phyloP scores from a whole-genome alignment of 73 alveolate genomes.

The Symbiodinium pilosum region DNA sequence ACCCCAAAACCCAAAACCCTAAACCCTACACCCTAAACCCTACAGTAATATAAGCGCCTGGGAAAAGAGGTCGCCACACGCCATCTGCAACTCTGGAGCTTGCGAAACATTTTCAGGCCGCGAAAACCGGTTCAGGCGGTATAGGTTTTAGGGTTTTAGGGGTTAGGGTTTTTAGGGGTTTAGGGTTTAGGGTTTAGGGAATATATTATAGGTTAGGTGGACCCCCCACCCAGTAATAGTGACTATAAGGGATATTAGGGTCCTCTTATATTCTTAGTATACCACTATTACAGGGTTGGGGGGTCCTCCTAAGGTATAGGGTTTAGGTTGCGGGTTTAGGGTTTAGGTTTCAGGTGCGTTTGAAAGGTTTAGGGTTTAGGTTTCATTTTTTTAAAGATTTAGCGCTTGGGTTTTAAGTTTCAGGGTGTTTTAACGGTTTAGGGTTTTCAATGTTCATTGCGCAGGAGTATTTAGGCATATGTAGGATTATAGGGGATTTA shows the following conservation, averaged over 20 bases:
- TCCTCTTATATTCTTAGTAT: too few relatives aligned
- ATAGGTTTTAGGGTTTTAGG: neutral
- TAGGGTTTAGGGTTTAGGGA: neutral
- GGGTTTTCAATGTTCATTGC: neutral
- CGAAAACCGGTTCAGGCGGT: too few relatives aligned
- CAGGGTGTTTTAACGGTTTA: neutral
- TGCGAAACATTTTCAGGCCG: slow-evolving; percentile 51
- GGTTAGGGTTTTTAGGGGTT: neutral
- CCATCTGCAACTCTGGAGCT: slow-evolving; percentile 42
- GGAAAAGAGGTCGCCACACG: slow-evolving; percentile 12
- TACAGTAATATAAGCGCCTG: neutral
- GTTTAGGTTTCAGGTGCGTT: neutral
- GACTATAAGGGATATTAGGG: neutral
- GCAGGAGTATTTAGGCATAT: neutral
- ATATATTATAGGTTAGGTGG: neutral
- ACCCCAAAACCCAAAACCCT: neutral
- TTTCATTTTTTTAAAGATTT: neutral
- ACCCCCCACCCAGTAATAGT: neutral
- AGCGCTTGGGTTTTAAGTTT: neutral
- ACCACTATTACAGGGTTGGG: too few relatives aligned
- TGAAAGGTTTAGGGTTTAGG: neutral
- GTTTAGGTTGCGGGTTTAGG: neutral
- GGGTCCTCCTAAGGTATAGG: neutral
- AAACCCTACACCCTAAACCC: neutral
- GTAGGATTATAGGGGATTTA: neutral